Base-by-base conservation (phyloP, 768 basidiomycete species). In the Terana coerulea region DNA sequence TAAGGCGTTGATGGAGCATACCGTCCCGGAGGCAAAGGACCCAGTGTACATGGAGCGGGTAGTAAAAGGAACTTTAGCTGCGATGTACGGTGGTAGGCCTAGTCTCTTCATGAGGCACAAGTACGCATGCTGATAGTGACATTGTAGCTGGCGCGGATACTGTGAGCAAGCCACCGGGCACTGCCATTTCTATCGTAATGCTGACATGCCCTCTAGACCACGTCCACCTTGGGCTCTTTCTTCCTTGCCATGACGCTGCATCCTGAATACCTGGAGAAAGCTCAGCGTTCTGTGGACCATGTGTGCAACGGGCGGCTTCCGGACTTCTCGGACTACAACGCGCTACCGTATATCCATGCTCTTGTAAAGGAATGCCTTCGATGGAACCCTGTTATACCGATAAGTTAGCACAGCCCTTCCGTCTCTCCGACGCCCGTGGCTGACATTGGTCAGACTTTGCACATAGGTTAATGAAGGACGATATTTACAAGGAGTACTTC, bases 201-300 rank as follows among this genome's bases (percentile, higher is more conserved):
- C 28, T 25, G 21, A 5, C 15, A 21, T 7, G 11, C 6, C 43
- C 6, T 29, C 11, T 17, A 46, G 45, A 30, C 30, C 19, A 21
- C 59, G 0, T 64, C 67, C 6, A 56, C 65, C 0, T 30, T 71
- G 17, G 55, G 54, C 1, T 60, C 68, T 5, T 70, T 72, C 49
- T 47, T 58, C 24, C 45, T 55, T 0, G 56, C 56, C 1, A 51
- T 58, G 56, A 24, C 44, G n/a, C 47, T 54, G 4, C 25, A 47
- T 33, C 53, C 53, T 4, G 53, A 54, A 3, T 30, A 40, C 10
- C 48, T 40, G 31, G 17, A 37, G 15, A 51, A 47, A 31, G 56
- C 56, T 10, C 56, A 48, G 25, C 15, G 14, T 8, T 33, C 51
- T 24, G 29, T 58, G 8, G 49, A 58, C 21, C 25, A 19, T 5